A percentile compares a stretch with the other conserved stretches of the same genome.
Conservation (phyloP, 805 yeast species). For the Helenozyma rhizophorensis region DNA sequence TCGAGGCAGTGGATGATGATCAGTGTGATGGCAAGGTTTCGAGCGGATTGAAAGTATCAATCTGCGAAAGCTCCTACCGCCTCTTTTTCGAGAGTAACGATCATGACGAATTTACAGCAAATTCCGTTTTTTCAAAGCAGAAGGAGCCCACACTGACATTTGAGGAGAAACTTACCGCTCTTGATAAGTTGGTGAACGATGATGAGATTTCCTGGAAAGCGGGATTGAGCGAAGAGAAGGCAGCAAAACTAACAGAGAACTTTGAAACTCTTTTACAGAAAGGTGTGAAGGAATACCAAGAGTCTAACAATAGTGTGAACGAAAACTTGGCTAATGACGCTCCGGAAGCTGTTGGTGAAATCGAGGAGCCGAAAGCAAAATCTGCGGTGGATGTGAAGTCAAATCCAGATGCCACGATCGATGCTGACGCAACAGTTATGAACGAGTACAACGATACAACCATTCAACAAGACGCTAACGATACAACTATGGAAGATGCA, state of each 20-base stretch:
- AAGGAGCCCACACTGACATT: slow-evolving; percentile 19
- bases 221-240: slow-evolving; percentile 37
- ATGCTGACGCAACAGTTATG: slow-evolving; percentile 47
- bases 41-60: slow-evolving; percentile 71
- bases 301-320: slow-evolving; percentile 13
- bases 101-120: slow-evolving; percentile 72
- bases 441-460: slow-evolving; percentile 47
- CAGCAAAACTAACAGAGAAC: slow-evolving; percentile 25
- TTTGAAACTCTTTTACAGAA: slow-evolving; percentile 31
- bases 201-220: slow-evolving; percentile 52
- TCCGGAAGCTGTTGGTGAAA: slow-evolving; percentile 8
- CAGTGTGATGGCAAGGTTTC: slow-evolving; percentile 58
- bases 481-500: slow-evolving; percentile 42
- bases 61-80: slow-evolving; percentile 74
- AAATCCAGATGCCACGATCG: slow-evolving; percentile 23
- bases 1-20: slow-evolving; percentile 54
- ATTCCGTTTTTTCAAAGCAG: slow-evolving; percentile 43
- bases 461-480: slow-evolving; percentile 44
- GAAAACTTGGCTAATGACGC: slow-evolving; percentile 2
- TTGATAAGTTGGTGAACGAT: slow-evolving; percentile 44
- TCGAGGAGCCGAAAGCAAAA: slow-evolving; percentile 5
- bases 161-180: slow-evolving; percentile 28
- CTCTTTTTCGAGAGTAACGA: slow-evolving; percentile 77
- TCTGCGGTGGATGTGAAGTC: slow-evolving; percentile 6
- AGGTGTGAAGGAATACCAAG: slow-evolving; percentile 34